Percentiles rank a stretch among this genome's conserved stretches.
Evolutionary conservation across 805 yeast genomes (phyloP).

Genomic region (Spathaspora sp.): DNA sequence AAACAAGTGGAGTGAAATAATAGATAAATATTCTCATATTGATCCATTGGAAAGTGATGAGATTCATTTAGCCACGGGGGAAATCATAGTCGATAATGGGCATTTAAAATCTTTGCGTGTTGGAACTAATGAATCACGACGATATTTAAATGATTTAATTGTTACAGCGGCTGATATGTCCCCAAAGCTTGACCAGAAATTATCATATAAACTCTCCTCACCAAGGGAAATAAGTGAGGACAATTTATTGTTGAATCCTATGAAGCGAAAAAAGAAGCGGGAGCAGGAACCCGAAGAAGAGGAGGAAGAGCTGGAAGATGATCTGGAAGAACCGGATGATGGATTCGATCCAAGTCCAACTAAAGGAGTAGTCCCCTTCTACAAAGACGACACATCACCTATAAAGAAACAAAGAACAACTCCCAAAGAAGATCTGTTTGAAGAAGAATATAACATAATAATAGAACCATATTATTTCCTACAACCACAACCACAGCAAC

Average conservation of each 20-base stretch:
- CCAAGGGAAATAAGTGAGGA: background rate
- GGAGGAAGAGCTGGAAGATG: no score
- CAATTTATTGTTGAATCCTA: background rate
- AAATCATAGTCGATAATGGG: conserved; percentile 62
- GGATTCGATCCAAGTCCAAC: background rate
- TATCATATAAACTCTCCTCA: no score
- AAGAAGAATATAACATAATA: conserved; percentile 23
- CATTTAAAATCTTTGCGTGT: conserved; percentile 50
- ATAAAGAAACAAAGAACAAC: background rate
- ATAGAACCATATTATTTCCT: conserved; percentile 6
- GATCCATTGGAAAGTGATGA: conserved; percentile 57
- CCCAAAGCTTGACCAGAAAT: background rate
- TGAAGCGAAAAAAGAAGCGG: background rate
- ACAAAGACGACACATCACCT: background rate
- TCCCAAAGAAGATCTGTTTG: conserved; percentile 20
- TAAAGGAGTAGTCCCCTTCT: background rate
- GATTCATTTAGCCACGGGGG: conserved; percentile 60
- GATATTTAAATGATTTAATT: conserved; percentile 8
- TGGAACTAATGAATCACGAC: background rate
- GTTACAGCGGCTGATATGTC: conserved; percentile 26
- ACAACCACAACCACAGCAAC: background rate
- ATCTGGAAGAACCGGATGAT: no score
- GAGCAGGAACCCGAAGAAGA: no score
- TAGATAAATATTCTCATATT: conserved; percentile 46
- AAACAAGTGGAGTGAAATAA: conserved; percentile 47